Percentiles rank a stretch among this genome's conserved stretches.
Evolutionary conservation across 176 grass and related monocot species (phyloP).

Genomic region (Avena sativa): DNA sequence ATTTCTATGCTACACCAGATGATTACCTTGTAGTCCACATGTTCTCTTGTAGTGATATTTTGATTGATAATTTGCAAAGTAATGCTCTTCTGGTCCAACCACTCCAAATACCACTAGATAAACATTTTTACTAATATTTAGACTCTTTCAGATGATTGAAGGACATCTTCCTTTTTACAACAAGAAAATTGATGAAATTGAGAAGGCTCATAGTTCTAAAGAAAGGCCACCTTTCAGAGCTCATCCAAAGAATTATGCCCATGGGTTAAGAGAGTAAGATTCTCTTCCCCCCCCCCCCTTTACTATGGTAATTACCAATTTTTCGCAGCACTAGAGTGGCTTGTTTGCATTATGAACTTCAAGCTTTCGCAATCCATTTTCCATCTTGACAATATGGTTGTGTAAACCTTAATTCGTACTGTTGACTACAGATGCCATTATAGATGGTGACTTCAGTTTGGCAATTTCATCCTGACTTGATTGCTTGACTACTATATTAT

Average conservation of each 20-base stretch:
- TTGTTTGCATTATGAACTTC: background rate
- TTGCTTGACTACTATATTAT: background rate
- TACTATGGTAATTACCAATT: slow-evolving; percentile 10
- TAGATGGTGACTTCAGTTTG: slow-evolving; percentile 15
- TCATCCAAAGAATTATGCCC: slow-evolving; percentile 67
- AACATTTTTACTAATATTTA: background rate
- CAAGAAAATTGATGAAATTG: slow-evolving; percentile 78
- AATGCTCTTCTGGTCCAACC: background rate
- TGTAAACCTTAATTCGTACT: background rate
- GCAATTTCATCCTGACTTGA: slow-evolving; percentile 17
- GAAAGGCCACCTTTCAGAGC: slow-evolving; percentile 90
- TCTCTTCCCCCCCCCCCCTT: background rate
- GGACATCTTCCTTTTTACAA: slow-evolving; percentile 73
- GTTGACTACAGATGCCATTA: background rate
- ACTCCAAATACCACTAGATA: background rate
- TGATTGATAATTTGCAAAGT: slow-evolving; percentile 17
- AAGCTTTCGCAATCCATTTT: slow-evolving; percentile 10
- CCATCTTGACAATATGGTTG: slow-evolving; percentile 7
- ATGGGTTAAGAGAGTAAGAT: slow-evolving; percentile 82
- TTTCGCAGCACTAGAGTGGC: slow-evolving; percentile 12
- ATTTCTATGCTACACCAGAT: slow-evolving; percentile 3
- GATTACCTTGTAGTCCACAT: background rate
- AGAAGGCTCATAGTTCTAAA: slow-evolving; percentile 77
- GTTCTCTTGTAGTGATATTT: background rate
- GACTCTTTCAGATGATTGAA: slow-evolving; percentile 91